Percentiles rank a stretch among this genome's conserved stretches.
Conservation (phyloP, 441 rosid genomes). For the Lagerstroemia fauriei region DNA sequence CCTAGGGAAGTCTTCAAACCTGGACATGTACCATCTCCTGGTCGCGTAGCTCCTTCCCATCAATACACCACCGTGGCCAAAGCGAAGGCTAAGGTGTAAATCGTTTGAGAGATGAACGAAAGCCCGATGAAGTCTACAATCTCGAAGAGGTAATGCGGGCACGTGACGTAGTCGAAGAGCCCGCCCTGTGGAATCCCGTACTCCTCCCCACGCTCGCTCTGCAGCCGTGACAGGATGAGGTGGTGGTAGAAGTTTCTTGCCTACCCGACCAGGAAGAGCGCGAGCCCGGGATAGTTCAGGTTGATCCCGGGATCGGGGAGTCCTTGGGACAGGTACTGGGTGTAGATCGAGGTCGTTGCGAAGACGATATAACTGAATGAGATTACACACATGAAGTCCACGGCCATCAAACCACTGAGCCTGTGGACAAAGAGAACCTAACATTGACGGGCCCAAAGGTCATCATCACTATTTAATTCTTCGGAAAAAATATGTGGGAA, state of each 20-base stretch:
- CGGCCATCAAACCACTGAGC: constrained; percentile 52
- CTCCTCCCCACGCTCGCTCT: constrained; percentile 42
- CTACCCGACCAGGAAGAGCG: constrained; percentile 52
- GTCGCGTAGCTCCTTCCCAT: constrained; percentile 61
- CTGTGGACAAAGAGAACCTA: constrained; percentile 68
- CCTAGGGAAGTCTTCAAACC: constrained; percentile 61
- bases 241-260: constrained; percentile 79
- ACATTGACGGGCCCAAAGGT: neutral
- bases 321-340: constrained; percentile 46
- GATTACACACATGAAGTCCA: constrained; percentile 40
- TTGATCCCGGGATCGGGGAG: constrained; percentile 48
- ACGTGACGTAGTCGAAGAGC: constrained; percentile 53
- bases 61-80: constrained; percentile 49
- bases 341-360: constrained; percentile 47
- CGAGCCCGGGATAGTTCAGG: constrained; percentile 44
- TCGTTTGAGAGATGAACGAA: constrained; percentile 57
- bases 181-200: constrained; percentile 73
- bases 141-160: constrained; percentile 81
- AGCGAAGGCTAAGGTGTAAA: constrained; percentile 36
- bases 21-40: constrained; percentile 66
- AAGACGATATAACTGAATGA: constrained; percentile 42
- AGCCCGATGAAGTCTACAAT: constrained; percentile 57
- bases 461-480: neutral
- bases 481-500: neutral
- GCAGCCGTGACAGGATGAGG: constrained; percentile 53